A percentile compares a stretch with the other conserved stretches of the same genome.
Evolutionary conservation across 2,329 filamentous ascomycete species (phyloP).

Genomic region (Zymoseptoria tritici): DNA sequence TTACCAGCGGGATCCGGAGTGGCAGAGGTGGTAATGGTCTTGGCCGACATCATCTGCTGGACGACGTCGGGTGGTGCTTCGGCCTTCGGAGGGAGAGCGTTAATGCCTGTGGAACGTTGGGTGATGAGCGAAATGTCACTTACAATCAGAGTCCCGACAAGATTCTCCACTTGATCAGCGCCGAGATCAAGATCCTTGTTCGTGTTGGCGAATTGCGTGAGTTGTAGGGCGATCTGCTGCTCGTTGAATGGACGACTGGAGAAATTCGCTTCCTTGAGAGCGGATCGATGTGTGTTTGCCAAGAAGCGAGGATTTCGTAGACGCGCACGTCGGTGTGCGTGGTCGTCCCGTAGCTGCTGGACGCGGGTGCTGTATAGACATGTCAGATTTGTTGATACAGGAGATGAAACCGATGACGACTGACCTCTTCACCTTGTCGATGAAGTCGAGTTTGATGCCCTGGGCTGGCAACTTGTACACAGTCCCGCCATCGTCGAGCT

Average conservation of each 20-base stretch:
- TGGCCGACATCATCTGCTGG: constrained; percentile 29
- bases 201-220: constrained; percentile 50
- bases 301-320: not conserved
- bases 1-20: constrained; percentile 10
- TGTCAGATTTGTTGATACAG: not conserved
- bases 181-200: constrained; percentile 44
- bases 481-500: constrained; percentile 30
- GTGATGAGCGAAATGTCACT: constrained; percentile 31
- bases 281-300: constrained; percentile 1
- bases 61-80: constrained; percentile 39
- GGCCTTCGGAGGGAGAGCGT: constrained; percentile 16
- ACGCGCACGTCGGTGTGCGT: constrained; percentile 11
- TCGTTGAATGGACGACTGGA: constrained; percentile 49
- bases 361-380: constrained; percentile 13
- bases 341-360: constrained; percentile 18
- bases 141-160: constrained; percentile 58
- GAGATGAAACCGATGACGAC: not conserved
- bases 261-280: constrained; percentile 32
- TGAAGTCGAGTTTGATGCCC: constrained; percentile 50
- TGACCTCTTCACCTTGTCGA: constrained; percentile 52
- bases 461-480: constrained; percentile 39
- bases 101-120: not conserved
- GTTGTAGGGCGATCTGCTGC: constrained; percentile 59
- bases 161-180: constrained; percentile 38
- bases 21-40: constrained; percentile 5